Base-by-base conservation (phyloP, 495 filamentous ascomycete species). In the Penicillium pancosmium region DNA sequence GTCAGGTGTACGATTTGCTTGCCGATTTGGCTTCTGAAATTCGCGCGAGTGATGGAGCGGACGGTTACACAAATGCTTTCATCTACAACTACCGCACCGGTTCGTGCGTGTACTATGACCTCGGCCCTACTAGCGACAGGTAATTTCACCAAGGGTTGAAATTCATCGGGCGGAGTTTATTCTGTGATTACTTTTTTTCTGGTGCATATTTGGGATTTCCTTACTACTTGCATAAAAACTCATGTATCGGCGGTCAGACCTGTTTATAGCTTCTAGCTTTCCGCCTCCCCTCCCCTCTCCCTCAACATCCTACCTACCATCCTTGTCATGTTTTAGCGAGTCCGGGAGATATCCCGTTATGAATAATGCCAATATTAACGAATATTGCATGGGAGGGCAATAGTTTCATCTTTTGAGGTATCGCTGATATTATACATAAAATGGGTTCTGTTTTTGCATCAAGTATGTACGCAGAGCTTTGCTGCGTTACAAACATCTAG, bases 21-120 rank as follows among this genome's bases (percentile, higher is more conserved):
- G 68, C 70, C 10, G 82, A 82, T 47, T 75, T 87, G 69, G 84
- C 84, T 41, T 80, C 80, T 57, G 83, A 89, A 67, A 65, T 55
- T 34, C 71, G 57, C 54, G 34, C 54, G 8, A 63, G 64, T 19
- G 75, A 73, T 52, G 80, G 77, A 57, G 76, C 79, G 31, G 78
- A 82, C 56, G 74, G 76, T 50, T 81, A 73, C 21, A 76, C 78
- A n/a, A 86, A 88, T 63, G 86, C 87, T 10, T 92, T 92, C 71
- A 84, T 93, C 19, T 92, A 92, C 68, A 93, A 92, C 66, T 91
- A 91, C 56, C 77, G 90, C 34, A 91, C 89, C 4, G 87, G 86
- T 0, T 84, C 80, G 55, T 91, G 89, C 64, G 78, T 92, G 12
- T 89, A 88, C 66, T 93, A 93, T 64, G 88, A 91, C 64, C 73